Evolutionary conservation across 495 filamentous ascomycete species (phyloP), one percentile per base, ranked within the genome.

Genomic region (Neurospora sp.): DNA sequence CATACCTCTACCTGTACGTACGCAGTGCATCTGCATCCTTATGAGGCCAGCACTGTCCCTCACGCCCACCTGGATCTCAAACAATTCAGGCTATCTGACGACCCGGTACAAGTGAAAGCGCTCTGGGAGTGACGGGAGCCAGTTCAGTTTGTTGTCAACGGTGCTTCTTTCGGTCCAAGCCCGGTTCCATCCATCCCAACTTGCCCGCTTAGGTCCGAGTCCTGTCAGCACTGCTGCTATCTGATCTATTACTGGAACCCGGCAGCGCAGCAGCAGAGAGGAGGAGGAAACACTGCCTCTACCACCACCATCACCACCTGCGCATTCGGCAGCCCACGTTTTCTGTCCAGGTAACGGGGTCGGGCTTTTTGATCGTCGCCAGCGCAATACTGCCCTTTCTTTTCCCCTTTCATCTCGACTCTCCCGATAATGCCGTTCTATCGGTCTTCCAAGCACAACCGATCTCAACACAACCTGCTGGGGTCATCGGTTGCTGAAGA

Each of bases 381-480:
- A 71, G 66, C 72, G 38, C 43, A 37, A 28, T 42, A 45, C 54
- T 19, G 48, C 21, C 59, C 24, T 54, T 40, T 31, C 37, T 39
- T 15, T 31, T n/a, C 40, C 28, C 66, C 62, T 72, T 69, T 24
- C 39, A 73, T 66, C 54, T 36, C 54, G 54, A 34, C 28, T 72
- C 36, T 37, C 74, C 73, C 72, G 73, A 83, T 76, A 80, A 83
- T 83, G 83, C 81, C 82, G 72, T 86, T 84, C 78, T 80, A 82
- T 80, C 82, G 83, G 78, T 76, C 84, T 79, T 82, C 82, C 78
- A 84, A 82, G 71, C 83, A 81, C 81, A 85, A 84, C 78, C 83
- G 82, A 76, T 85, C 84, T 81, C 84, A 85, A 78, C 84, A 85
- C 77, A 85, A 84, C 71, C 78, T 86, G 70, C 81, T 83, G 72